Percentiles rank a stretch among this genome's conserved stretches.
Conservation (phyloP, 2,329 filamentous ascomycete genomes). For the Chaetomium strumarium region DNA sequence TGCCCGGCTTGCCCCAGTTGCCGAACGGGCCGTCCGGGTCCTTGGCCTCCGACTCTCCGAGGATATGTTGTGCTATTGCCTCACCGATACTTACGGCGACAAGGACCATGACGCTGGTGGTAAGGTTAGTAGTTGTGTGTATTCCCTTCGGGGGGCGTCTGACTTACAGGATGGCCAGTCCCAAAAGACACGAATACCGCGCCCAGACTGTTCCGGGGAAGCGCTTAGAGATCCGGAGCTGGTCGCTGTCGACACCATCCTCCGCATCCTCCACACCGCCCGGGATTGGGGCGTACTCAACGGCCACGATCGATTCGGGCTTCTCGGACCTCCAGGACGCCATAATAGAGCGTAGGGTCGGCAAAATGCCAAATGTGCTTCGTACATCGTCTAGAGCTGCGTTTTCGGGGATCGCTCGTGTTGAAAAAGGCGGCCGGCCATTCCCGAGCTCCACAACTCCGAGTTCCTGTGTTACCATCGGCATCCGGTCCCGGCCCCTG, state of each 20-base stretch:
- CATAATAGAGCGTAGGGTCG: conserved; percentile 10
- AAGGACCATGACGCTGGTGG: neutral
- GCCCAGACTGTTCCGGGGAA: neutral
- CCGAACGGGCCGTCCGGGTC: conserved; percentile 26
- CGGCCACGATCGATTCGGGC: neutral
- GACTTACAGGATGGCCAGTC: conserved; percentile 8
- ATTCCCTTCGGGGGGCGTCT: neutral
- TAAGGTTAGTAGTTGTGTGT: neutral
- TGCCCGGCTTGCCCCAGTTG: conserved; percentile 34
- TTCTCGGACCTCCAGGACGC: conserved; percentile 8
- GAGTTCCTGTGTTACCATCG: neutral
- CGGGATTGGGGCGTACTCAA: conserved; percentile 7
- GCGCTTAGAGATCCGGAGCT: neutral
- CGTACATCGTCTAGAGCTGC: neutral
- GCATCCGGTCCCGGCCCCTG: neutral
- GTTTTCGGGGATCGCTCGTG: neutral
- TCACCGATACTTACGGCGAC: conserved; percentile 2
- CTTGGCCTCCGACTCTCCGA: conserved; percentile 1
- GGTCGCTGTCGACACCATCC: neutral
- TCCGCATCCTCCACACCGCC: conserved; percentile 1
- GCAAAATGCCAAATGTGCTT: neutral
- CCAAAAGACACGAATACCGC: conserved; percentile 1
- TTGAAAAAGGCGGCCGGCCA: neutral
- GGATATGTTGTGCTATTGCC: neutral
- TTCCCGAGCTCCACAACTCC: neutral